A percentile compares a stretch with the other conserved stretches of the same genome.
Conservation (phyloP, 257 asterid genomes). For the Jacaranda mimosifolia region DNA sequence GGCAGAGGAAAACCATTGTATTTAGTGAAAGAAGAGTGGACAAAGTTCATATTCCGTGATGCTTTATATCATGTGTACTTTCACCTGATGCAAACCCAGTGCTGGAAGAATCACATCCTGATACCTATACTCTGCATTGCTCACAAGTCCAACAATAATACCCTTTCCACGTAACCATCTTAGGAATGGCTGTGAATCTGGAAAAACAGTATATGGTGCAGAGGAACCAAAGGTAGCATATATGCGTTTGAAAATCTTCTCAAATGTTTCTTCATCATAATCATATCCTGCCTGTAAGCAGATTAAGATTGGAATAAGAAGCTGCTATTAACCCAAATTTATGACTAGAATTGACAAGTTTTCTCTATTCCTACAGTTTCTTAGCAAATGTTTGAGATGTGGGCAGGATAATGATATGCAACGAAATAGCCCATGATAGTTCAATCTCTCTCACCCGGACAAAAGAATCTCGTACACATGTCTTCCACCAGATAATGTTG, state of each 20-base stretch:
- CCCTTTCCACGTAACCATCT: constrained; percentile 82
- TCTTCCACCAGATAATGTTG: constrained; percentile 94
- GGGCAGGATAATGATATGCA: constrained; percentile 8
- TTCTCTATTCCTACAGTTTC: neutral
- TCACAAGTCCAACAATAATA: constrained; percentile 76
- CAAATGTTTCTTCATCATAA: constrained; percentile 92
- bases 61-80: neutral
- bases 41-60: neutral
- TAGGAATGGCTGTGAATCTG: constrained; percentile 85
- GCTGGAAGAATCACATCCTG: constrained; percentile 94
- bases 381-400: neutral
- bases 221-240: constrained; percentile 93
- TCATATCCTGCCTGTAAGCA: constrained; percentile 91
- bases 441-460: constrained; percentile 61
- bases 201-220: constrained; percentile 83
- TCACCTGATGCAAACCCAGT: constrained; percentile 82
- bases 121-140: constrained; percentile 96
- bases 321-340: constrained; percentile 4
- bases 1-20: neutral
- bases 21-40: neutral
- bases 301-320: constrained; percentile 25
- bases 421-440: constrained; percentile 1
- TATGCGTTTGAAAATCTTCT: constrained; percentile 84
- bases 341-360: neutral
- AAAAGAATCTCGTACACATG: constrained; percentile 91